Conservation (phyloP, 1,139 yeast species). For the Entelexis sorbosivorans region DNA sequence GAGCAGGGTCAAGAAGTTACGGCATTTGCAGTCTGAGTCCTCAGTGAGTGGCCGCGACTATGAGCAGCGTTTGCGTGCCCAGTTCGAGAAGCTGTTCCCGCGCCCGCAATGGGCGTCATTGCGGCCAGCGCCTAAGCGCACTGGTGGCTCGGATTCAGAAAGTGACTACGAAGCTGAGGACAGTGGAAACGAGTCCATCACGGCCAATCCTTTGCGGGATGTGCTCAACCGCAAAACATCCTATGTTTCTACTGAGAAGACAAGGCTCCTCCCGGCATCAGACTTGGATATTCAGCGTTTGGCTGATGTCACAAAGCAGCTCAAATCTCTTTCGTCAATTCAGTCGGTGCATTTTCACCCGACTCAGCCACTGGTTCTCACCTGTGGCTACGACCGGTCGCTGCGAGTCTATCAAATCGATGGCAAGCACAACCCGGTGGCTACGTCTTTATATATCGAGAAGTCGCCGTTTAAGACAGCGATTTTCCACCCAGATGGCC, state of each 20-base stretch:
- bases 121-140: neutral
- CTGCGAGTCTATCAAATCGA: constrained; percentile 80
- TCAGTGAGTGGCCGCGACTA: constrained; percentile 56
- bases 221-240: constrained; percentile 50
- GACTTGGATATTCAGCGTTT: constrained; percentile 65
- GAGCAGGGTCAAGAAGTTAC: constrained; percentile 59
- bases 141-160: constrained; percentile 27
- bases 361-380: constrained; percentile 66
- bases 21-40: constrained; percentile 52
- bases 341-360: constrained; percentile 82
- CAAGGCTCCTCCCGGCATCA: constrained; percentile 57
- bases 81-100: constrained; percentile 80
- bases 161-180: constrained; percentile 24
- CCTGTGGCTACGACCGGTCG: constrained; percentile 90
- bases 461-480: constrained; percentile 69
- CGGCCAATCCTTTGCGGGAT: constrained; percentile 40
- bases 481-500: constrained; percentile 45
- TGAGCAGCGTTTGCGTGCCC: constrained; percentile 60
- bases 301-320: constrained; percentile 72
- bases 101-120: constrained; percentile 67
- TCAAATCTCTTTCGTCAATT: constrained; percentile 62
- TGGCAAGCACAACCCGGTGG: constrained; percentile 73
- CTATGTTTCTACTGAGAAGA: constrained; percentile 38
- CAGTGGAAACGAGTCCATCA: constrained; percentile 25
- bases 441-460: constrained; percentile 68